Conservation (phyloP, 495 filamentous ascomycete species). For the Podospora fimiseda region DNA sequence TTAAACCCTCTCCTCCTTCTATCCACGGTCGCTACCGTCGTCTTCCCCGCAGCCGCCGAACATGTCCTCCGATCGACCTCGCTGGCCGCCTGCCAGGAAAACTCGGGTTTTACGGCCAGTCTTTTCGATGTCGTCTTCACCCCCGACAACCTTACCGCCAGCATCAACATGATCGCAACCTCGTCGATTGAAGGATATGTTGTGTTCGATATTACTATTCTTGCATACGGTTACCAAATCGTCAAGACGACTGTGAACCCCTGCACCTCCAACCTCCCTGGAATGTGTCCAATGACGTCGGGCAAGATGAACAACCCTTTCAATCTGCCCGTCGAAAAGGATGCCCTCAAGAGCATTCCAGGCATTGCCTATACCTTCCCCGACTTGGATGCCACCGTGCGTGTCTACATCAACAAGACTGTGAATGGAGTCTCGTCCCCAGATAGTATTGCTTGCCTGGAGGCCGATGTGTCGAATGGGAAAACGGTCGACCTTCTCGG, state of each 20-base stretch:
- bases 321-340: conserved; percentile 52
- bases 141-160: conserved; percentile 63
- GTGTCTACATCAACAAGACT: conserved; percentile 69
- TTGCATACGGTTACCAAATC: conserved; percentile 75
- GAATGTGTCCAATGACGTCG: conserved; percentile 89
- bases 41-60: conserved; percentile 25
- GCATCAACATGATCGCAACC: conserved; percentile 72
- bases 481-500: conserved; percentile 86
- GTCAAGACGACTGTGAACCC: conserved; percentile 63
- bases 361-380: conserved; percentile 85
- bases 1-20: conserved; percentile 27
- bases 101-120: conserved; percentile 74
- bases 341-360: conserved; percentile 61
- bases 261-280: conserved; percentile 61
- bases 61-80: conserved; percentile 63
- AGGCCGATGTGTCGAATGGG: conserved; percentile 84
- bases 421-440: conserved; percentile 31
- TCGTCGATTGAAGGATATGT: conserved; percentile 84
- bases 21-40: conserved; percentile 27
- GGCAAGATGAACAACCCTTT: conserved; percentile 73
- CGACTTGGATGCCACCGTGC: conserved; percentile 85
- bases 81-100: conserved; percentile 68
- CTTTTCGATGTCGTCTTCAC: conserved; percentile 78
- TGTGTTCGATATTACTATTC: conserved; percentile 64
- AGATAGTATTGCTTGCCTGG: conserved; percentile 73